Conservation (phyloP, 1,284 basidiomycete genomes). For the Polyporus tsugae region DNA sequence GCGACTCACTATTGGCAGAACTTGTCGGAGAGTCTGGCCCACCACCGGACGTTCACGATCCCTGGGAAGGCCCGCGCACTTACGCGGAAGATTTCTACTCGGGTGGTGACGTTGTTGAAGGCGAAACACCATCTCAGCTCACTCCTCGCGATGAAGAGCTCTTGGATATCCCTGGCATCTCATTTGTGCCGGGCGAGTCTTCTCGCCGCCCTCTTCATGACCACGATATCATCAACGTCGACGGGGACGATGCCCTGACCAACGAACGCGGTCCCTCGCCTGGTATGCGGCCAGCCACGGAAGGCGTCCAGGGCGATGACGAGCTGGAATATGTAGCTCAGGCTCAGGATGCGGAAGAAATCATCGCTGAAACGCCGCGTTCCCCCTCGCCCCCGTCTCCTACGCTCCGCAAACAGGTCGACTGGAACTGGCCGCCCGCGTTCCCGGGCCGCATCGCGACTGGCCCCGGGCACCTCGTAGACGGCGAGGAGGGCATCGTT, state of each 20-base stretch:
- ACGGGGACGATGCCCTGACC: constrained; percentile 5
- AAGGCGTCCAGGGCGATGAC: neutral
- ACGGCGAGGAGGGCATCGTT: constrained; percentile 29
- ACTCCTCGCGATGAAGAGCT: constrained; percentile 32
- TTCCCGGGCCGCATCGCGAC: constrained; percentile 42
- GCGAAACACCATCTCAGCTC: constrained; percentile 33
- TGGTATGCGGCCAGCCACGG: neutral
- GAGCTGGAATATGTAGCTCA: neutral
- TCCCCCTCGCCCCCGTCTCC: constrained; percentile 28
- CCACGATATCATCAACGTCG: constrained; percentile 16
- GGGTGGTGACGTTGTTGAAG: constrained; percentile 43
- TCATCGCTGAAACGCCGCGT: neutral
- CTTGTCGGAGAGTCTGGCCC: constrained; percentile 10
- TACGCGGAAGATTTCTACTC: constrained; percentile 63
- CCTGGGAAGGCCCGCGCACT: constrained; percentile 56
- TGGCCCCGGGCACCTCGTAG: constrained; percentile 37
- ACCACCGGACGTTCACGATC: constrained; percentile 51
- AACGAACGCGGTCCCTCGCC: neutral
- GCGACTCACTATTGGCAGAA: constrained; percentile 9
- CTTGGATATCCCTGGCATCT: constrained; percentile 24
- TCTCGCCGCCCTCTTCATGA: neutral
- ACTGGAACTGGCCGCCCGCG: constrained; percentile 50
- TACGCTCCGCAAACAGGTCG: constrained; percentile 38
- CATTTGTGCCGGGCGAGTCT: neutral
- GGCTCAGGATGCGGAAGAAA: neutral